These are phyloP conservation scores for Xylariaceae sp. DNA, from an alignment of 2,329 filamentous ascomycete species.

Conservation along the genomic window DNA sequence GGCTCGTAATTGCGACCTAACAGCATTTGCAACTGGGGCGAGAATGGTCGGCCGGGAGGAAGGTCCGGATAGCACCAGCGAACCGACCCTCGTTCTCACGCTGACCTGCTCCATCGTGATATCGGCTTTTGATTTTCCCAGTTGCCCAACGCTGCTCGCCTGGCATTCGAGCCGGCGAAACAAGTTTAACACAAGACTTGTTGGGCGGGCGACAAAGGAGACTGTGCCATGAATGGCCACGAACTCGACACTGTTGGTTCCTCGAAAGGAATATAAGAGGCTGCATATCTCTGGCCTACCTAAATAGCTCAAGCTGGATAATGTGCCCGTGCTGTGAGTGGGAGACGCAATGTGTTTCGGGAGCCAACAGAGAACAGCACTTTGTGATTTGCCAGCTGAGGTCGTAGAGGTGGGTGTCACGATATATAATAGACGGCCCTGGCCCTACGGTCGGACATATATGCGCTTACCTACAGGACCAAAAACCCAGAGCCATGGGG, in stretches of 20 bases:
- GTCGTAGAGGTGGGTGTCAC: constrained; percentile 8
- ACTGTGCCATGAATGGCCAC: constrained; percentile 2
- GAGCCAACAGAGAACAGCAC: constrained; percentile 10
- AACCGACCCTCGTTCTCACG: too few species aligned
- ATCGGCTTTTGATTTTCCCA: too few species aligned
- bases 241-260: constrained; percentile 4
- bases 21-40: too few species aligned
- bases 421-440: not conserved
- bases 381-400: constrained; percentile 10
- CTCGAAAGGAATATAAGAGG: not conserved
- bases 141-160: too few species aligned
- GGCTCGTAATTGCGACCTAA: too few species aligned
- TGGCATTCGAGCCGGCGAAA: too few species aligned
- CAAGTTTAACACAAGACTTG: not conserved
- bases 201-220: not conserved
- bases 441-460: too few species aligned
- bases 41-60: too few species aligned
- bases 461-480: too few species aligned
- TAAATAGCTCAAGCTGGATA: not conserved
- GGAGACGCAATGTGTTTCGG: constrained; percentile 5
- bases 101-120: too few species aligned
- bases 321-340: constrained; percentile 1
- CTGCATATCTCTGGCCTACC: not conserved
- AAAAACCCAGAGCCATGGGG: too few species aligned
- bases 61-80: too few species aligned